Evolutionary conservation across 495 filamentous ascomycete genomes (phyloP), one percentile per base, ranked within the genome.

Genomic region (Choiromyces venosus): DNA sequence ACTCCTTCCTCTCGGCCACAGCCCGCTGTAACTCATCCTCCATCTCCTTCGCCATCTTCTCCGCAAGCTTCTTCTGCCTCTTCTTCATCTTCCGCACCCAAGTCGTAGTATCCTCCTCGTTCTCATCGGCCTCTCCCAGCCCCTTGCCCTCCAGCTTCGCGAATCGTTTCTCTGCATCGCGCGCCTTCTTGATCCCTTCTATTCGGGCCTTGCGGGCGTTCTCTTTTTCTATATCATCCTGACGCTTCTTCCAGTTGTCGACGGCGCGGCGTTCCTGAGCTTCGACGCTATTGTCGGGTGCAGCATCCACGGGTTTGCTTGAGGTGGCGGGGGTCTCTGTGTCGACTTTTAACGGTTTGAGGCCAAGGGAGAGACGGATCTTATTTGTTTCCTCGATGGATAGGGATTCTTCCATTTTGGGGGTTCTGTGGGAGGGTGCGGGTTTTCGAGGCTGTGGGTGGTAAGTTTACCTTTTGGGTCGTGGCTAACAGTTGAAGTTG

Each of bases 321-420:
- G 92, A 96, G 84, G 91, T 94, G 33, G 85, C 88, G 12, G 65
- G 66, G 65, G 74, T 40, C 4, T 38, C 65, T 9, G 74, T 82
- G 36, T 80, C 78, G 12, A 96, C 91, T 66, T 93, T 93, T 76
- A 99, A 86, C 40, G 93, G 94, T 79, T 93, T 93, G 84, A 97
- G 89, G 73, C 95, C 95, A 76, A 97, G 87, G 46, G 92, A 92
- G 74, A 89, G 87, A 64, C 95, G 94, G 76, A 97, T 89, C 80
- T 93, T 92, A 86, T 99, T 99, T 66, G 93, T 92, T 86, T 97
- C 92, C 82, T 96, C 93, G 81, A 99, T 94, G 70, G 91, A 90
- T 38, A 94, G 88, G 21, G 71, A 73, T 70, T 73, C 74, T 42
- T 76, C 74, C 74, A 76, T 76, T 44, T 33, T 67, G 46, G 67